Evolutionary conservation across 2,329 filamentous ascomycete genomes (phyloP).

Genomic region (Aspergillus sp.): DNA sequence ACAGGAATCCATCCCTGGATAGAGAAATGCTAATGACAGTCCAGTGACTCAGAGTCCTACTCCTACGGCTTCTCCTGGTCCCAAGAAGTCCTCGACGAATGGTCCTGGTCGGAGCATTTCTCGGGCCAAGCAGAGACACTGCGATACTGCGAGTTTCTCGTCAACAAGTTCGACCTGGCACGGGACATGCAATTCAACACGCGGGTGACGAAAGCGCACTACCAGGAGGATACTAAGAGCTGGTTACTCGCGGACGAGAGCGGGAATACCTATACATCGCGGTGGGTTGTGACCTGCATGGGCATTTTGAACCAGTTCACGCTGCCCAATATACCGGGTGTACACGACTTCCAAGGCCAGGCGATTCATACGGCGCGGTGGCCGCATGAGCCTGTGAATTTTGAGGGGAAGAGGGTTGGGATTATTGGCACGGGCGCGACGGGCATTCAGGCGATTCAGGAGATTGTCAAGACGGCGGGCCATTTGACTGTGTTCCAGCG

Average conservation of each 20-base stretch:
- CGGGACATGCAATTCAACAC: conserved; percentile 49
- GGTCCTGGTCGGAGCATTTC: conserved; percentile 43
- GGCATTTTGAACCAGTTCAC: conserved; percentile 50
- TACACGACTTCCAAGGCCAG: conserved; percentile 49
- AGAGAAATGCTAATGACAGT: background rate
- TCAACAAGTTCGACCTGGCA: conserved; percentile 44
- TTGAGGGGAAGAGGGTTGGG: conserved; percentile 50
- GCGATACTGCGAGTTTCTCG: conserved; percentile 50
- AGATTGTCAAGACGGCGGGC: conserved; percentile 55
- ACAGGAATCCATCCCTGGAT: no score
- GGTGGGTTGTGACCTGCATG: conserved; percentile 48
- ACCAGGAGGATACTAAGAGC: conserved; percentile 11
- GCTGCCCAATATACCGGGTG: conserved; percentile 41
- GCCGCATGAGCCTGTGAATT: conserved; percentile 49
- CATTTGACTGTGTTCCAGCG: conserved; percentile 63
- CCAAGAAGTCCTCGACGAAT: conserved; percentile 27
- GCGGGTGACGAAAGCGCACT: conserved; percentile 32
- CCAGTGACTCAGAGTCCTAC: conserved; percentile 54
- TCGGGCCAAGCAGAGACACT: conserved; percentile 39
- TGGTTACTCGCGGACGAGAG: conserved; percentile 50
- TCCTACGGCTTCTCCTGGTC: conserved; percentile 53
- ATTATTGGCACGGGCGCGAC: conserved; percentile 59
- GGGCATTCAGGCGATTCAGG: conserved; percentile 59
- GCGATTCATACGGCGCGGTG: conserved; percentile 59
- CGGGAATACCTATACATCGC: conserved; percentile 41